Conservation (phyloP, 164 flowering plant genomes). For the Berberis thunbergii region DNA sequence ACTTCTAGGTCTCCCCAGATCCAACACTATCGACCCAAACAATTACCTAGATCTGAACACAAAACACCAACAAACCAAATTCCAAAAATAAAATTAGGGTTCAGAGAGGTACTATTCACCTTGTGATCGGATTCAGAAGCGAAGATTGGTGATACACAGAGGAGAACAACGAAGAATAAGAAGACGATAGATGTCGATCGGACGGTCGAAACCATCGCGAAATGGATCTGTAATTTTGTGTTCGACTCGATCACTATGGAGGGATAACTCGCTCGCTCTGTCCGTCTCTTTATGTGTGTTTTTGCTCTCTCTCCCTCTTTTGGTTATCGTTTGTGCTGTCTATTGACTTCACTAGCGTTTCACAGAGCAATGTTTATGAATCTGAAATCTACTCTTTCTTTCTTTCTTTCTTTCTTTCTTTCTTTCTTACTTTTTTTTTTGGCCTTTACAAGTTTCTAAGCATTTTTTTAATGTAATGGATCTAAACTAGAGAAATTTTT, state of each 20-base stretch:
- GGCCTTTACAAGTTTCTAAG: too few species aligned
- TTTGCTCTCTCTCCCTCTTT: background rate
- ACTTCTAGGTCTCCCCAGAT: background rate
- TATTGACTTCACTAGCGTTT: background rate
- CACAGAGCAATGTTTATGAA: too few species aligned
- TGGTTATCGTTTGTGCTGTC: background rate
- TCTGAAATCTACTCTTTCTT: too few species aligned
- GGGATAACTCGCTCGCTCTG: background rate
- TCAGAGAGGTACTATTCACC: constrained; percentile 20
- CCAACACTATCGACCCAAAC: background rate
- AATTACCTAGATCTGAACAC: background rate
- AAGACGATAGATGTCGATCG: constrained; percentile 19
- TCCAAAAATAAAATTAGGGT: background rate
- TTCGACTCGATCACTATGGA: background rate
- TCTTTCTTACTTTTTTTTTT: too few species aligned
- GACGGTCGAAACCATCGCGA: constrained; percentile 37
- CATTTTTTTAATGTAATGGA: too few species aligned
- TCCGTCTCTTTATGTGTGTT: background rate
- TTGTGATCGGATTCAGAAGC: constrained; percentile 75
- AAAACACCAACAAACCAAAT: background rate
- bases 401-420: too few species aligned
- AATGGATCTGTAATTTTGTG: constrained; percentile 6
- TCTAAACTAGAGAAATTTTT: too few species aligned
- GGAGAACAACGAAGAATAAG: constrained; percentile 15
- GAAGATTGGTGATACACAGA: constrained; percentile 16